A percentile compares a stretch with the other conserved stretches of the same genome.
Conservation (phyloP, 441 rosid species). For the Pelargonium citronellum region DNA sequence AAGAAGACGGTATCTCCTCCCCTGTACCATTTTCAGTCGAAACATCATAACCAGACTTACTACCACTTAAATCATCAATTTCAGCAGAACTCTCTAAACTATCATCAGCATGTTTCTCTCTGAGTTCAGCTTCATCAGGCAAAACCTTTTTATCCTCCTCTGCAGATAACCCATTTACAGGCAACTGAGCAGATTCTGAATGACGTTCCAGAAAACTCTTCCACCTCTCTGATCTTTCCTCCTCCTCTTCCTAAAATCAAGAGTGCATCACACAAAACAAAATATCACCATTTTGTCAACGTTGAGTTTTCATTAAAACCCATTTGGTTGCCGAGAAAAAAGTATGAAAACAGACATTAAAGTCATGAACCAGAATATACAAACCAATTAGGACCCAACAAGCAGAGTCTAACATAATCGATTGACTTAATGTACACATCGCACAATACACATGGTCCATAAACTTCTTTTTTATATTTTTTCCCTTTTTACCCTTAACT, state of each 20-base stretch:
- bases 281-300: not conserved
- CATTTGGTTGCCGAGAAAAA: not conserved
- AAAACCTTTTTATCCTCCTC: slow-evolving; percentile 33
- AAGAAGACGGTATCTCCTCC: slow-evolving; percentile 29
- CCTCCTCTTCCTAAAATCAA: slow-evolving; percentile 85
- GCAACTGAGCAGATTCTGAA: slow-evolving; percentile 45
- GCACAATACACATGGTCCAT: not conserved
- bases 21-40: slow-evolving; percentile 33
- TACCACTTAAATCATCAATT: slow-evolving; percentile 33
- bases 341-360: not conserved
- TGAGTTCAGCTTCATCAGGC: slow-evolving; percentile 21
- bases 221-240: slow-evolving; percentile 99
- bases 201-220: slow-evolving; percentile 67
- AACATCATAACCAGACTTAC: slow-evolving; percentile 35
- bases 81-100: slow-evolving; percentile 31
- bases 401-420: too few species aligned
- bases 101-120: slow-evolving; percentile 31
- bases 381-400: not conserved
- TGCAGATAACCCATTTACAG: slow-evolving; percentile 30
- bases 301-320: too few species aligned
- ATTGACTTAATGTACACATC: too few species aligned
- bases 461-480: not conserved
- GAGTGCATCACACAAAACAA: not conserved
- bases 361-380: too few species aligned
- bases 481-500: not conserved